Percentiles rank a stretch among this genome's conserved stretches.
phyloP scores from a whole-genome alignment of 768 basidiomycete species.

The Rhodotorula sphaerocarpa region DNA sequence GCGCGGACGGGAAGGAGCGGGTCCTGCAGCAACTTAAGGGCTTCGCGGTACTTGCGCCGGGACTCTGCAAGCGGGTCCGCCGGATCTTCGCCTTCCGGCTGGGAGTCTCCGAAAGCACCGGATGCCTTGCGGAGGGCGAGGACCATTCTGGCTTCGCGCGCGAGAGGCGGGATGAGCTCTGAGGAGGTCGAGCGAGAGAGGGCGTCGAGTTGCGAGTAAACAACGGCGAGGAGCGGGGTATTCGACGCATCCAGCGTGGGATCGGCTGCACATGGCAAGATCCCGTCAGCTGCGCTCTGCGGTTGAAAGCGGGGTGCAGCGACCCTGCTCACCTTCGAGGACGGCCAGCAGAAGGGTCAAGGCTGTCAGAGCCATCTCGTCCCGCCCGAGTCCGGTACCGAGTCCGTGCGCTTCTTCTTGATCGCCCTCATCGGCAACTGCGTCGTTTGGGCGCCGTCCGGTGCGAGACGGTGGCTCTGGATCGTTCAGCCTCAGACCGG shows the following conservation, averaged over 20 bases:
- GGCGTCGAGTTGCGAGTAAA: slow-evolving; percentile 59
- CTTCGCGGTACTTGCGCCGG: slow-evolving; percentile 71
- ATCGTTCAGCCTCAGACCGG: slow-evolving; percentile 38
- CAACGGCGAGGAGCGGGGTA: slow-evolving; percentile 60
- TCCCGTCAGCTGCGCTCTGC: too few species aligned
- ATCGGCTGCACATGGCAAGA: slow-evolving; percentile 37
- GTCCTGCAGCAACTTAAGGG: slow-evolving; percentile 79
- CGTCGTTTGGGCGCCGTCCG: slow-evolving; percentile 41
- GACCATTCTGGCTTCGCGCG: slow-evolving; percentile 72
- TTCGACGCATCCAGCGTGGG: slow-evolving; percentile 42
- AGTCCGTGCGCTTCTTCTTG: slow-evolving; percentile 46
- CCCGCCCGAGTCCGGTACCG: slow-evolving; percentile 53
- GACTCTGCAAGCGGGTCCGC: slow-evolving; percentile 46
- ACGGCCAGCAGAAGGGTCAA: slow-evolving; percentile 72
- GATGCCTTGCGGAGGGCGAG: slow-evolving; percentile 72
- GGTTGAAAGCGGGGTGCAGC: not conserved
- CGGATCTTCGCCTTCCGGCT: slow-evolving; percentile 37
- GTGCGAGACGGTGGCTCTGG: too few species aligned
- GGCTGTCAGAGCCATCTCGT: slow-evolving; percentile 66
- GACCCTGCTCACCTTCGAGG: slow-evolving; percentile 60
- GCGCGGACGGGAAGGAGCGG: slow-evolving; percentile 87
- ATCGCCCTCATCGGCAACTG: slow-evolving; percentile 42
- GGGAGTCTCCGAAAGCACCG: slow-evolving; percentile 42
- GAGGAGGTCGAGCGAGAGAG: slow-evolving; percentile 51
- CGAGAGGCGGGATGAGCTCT: slow-evolving; percentile 52